These are phyloP conservation scores for Coniochaeta sp. DNA, from an alignment of 2,329 filamentous ascomycete genomes.

Conservation along the genomic window DNA sequence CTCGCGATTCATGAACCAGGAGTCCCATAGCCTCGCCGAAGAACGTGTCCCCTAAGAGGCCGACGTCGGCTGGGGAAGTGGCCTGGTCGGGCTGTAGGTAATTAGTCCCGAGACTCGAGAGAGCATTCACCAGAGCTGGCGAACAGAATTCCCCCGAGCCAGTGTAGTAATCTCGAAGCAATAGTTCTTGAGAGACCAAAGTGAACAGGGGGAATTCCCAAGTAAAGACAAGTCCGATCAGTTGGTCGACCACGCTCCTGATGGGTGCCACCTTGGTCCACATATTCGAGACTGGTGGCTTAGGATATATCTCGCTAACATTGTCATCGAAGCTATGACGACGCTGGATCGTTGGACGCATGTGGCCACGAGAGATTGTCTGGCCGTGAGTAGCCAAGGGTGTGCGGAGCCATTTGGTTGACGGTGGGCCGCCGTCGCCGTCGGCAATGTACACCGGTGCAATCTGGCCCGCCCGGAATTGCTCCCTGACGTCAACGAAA, in stretches of 20 bases:
- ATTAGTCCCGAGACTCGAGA: constrained; percentile 19
- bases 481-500: too few species aligned
- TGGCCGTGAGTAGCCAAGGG: too few species aligned
- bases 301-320: too few species aligned
- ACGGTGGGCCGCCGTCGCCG: too few species aligned
- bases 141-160: constrained; percentile 39
- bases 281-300: neutral
- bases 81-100: neutral
- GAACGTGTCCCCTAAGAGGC: neutral
- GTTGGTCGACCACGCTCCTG: neutral
- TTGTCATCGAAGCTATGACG: neutral
- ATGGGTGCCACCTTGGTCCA: neutral
- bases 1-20: neutral
- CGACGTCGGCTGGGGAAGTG: neutral
- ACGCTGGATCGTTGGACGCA: too few species aligned
- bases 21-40: neutral
- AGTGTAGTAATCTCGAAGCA: constrained; percentile 35
- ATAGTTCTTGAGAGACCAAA: constrained; percentile 39
- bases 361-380: too few species aligned
- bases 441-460: too few species aligned
- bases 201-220: constrained; percentile 44
- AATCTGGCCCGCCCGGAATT: too few species aligned
- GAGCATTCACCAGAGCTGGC: constrained; percentile 30
- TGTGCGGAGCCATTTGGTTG: too few species aligned
- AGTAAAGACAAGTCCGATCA: constrained; percentile 32